Base-by-base conservation (phyloP, 139 green algal species). In the Desmodesmus armatus region DNA sequence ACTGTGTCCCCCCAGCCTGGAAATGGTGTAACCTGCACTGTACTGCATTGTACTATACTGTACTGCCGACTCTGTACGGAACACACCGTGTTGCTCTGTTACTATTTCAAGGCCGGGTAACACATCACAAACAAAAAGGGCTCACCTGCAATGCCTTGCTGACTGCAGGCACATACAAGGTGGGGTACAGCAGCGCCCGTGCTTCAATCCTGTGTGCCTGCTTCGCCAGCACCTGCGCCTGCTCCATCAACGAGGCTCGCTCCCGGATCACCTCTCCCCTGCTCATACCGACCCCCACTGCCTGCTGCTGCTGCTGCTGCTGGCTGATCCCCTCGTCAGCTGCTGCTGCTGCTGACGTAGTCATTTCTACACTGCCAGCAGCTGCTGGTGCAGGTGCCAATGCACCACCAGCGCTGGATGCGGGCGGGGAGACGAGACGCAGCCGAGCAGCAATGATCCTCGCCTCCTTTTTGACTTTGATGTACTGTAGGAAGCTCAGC, bases 171-270 rank as follows among this genome's bases (percentile, higher is more conserved):
- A 77, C 35, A 69, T 86, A 69, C 25, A 80, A 73, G 31, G 80
- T 69, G 3, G 80, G 80, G 39, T 79, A 86, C 51, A 86, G 67
- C 69, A 80, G 69, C 27, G 80, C 80, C 0, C 80, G 6, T 21
- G 41, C 72, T 31, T 86, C 80, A 47, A 80, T 31, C 15, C 80
- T 29, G 19, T 47, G 23, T 9, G 80, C 80, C 31, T 31, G 5
- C 23, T 41, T 13, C 3, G 21, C n/a, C 47, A 86, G 67, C 43
- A 13, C 4, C 15, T 47, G 67, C 69, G 73, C 5, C 37, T 65
- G 49, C 2, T 27, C 9, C 43, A 71, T 31, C 23, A 79, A 31
- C 35, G 51, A 19, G 2, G 21, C 40, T 3, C 33, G 47, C n/a
- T 31, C 33, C 74, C 37, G 77, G 35, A 58, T 35, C 23, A 9